phyloP scores from a whole-genome alignment of 495 filamentous ascomycete genomes.

The Beverwykella pulmonaria region DNA sequence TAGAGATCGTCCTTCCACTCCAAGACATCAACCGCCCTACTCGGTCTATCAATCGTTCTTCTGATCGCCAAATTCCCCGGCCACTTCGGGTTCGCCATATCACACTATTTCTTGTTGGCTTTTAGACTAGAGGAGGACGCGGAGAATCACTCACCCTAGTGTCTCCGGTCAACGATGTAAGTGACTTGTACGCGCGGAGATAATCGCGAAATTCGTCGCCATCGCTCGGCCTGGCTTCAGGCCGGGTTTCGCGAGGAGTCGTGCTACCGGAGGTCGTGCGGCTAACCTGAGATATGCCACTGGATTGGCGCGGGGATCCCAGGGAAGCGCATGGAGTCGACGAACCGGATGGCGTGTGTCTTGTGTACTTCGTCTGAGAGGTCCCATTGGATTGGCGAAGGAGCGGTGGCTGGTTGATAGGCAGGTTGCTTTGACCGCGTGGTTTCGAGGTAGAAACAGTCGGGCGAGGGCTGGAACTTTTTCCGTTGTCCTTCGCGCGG shows the following conservation, averaged over 20 bases:
- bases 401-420: background rate
- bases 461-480: background rate
- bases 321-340: too few species aligned
- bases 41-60: background rate
- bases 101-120: background rate
- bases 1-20: background rate
- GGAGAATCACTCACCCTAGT: background rate
- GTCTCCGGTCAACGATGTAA: background rate
- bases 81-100: background rate
- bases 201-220: slow-evolving; percentile 8
- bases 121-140: background rate
- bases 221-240: too few species aligned
- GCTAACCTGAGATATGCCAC: background rate
- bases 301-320: background rate
- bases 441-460: background rate
- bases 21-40: background rate
- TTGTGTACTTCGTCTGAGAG: too few species aligned
- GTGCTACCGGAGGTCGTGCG: background rate
- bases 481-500: background rate
- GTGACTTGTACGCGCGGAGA: background rate
- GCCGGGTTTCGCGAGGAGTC: background rate
- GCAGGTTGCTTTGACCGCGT: background rate
- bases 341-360: too few species aligned
- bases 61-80: background rate
- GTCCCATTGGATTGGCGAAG: background rate